phyloP scores from a whole-genome alignment of 202 grass and related monocot genomes.

The Eragrostis tef region DNA sequence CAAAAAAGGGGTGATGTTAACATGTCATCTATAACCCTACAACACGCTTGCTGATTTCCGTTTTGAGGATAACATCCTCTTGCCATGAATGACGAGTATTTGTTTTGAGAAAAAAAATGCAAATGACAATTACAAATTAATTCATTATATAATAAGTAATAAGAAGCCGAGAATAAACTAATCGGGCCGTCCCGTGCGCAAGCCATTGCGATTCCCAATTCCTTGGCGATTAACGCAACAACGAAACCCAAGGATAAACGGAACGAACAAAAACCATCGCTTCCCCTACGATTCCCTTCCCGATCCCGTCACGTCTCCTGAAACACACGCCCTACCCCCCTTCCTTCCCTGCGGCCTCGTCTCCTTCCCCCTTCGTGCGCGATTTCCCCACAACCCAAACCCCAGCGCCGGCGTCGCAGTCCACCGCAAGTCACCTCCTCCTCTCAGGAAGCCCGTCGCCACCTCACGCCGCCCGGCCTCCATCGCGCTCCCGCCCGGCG shows the following conservation, averaged over 20 bases:
- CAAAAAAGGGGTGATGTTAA: background rate
- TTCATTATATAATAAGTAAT: background rate
- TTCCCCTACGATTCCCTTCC: slow-evolving; percentile 40
- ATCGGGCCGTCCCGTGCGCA: background rate
- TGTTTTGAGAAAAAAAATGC: background rate
- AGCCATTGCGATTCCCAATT: slow-evolving; percentile 40
- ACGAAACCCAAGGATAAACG: slow-evolving; percentile 56
- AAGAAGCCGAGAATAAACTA: background rate
- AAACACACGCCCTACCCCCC: slow-evolving; percentile 18
- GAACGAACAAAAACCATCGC: slow-evolving; percentile 51
- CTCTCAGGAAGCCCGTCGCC: too few species aligned
- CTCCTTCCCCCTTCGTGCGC: slow-evolving; percentile 4
- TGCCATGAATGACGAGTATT: background rate
- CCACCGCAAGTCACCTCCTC: slow-evolving; percentile 51
- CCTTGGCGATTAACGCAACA: slow-evolving; percentile 48
- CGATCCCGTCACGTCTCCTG: slow-evolving; percentile 63
- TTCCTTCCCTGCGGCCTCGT: background rate
- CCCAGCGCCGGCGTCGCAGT: slow-evolving; percentile 40
- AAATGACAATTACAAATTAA: background rate
- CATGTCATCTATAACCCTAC: background rate
- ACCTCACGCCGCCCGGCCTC: background rate
- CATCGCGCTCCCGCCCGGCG: slow-evolving; percentile 37
- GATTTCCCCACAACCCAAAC: slow-evolving; percentile 46
- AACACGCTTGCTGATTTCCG: background rate
- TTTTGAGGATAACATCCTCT: background rate